These are phyloP conservation scores for Giardia duodenalis DNA, from an alignment of 208 protist genomes.

Conservation along the genomic window DNA sequence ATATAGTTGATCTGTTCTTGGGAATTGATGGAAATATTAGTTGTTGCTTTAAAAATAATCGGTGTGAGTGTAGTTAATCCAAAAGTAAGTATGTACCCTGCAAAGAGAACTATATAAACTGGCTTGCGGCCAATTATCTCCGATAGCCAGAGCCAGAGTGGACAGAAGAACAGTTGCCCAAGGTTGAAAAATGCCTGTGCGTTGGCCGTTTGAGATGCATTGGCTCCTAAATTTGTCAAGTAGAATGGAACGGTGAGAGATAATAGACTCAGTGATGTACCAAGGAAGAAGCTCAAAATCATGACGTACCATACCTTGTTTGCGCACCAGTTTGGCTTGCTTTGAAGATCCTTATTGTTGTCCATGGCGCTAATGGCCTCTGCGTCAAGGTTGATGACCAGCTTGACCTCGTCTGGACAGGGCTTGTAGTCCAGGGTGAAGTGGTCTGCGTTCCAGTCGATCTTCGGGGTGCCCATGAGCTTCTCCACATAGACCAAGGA, in stretches of 20 bases:
- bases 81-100: not conserved
- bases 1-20: not conserved
- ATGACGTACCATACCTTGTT: conserved; percentile 3
- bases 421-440: not conserved
- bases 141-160: conserved; percentile 12
- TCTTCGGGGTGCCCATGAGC: not conserved
- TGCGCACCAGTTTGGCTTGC: not conserved
- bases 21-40: not conserved
- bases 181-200: not conserved
- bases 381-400: not conserved
- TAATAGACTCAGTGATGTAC: not conserved
- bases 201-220: not conserved
- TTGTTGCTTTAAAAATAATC: not conserved
- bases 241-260: not conserved
- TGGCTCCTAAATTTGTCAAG: not conserved
- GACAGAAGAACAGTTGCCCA: not conserved
- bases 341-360: not conserved
- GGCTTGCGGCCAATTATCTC: conserved; percentile 13
- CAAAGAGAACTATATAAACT: not conserved
- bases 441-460: not conserved
- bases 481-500: not conserved
- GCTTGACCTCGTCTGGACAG: not conserved
- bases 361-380: not conserved
- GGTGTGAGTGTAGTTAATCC: not conserved
- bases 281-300: not conserved